These are phyloP conservation scores for Raddia guianensis DNA, from an alignment of 176 grass and related monocot genomes.

Conservation along the genomic window DNA sequence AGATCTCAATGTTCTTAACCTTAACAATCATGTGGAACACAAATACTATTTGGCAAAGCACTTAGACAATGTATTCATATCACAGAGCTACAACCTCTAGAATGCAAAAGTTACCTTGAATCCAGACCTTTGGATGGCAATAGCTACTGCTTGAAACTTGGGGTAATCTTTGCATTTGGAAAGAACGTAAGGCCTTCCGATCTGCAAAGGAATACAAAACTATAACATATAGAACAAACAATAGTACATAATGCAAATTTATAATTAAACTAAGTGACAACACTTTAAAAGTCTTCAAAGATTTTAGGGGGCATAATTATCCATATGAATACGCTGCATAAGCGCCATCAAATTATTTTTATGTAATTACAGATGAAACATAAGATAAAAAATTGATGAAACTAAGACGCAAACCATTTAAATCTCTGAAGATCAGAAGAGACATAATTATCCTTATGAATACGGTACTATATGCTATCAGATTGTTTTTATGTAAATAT, in stretches of 20 bases:
- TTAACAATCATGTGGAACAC: slow-evolving; percentile 18
- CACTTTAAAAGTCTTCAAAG: not conserved
- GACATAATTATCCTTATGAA: slow-evolving; percentile 5
- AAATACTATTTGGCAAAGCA: slow-evolving; percentile 2
- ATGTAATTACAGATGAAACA: slow-evolving; percentile 10
- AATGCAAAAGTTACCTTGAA: slow-evolving; percentile 77
- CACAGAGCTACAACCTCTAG: not conserved
- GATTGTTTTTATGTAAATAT: slow-evolving; percentile 9
- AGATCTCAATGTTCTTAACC: not conserved
- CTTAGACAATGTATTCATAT: slow-evolving; percentile 6
- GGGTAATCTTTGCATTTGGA: slow-evolving; percentile 95
- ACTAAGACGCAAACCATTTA: not conserved
- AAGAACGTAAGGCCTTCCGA: slow-evolving; percentile 91
- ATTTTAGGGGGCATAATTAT: slow-evolving; percentile 1
- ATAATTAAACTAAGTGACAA: not conserved
- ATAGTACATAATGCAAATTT: slow-evolving; percentile 29
- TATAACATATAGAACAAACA: slow-evolving; percentile 11
- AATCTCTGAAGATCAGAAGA: not conserved
- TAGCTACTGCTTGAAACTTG: slow-evolving; percentile 97
- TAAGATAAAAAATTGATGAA: not conserved
- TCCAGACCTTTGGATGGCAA: slow-evolving; percentile 98
- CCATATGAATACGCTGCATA: not conserved
- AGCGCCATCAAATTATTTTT: not conserved
- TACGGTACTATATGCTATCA: not conserved
- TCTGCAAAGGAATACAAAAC: slow-evolving; percentile 49